Evolutionary conservation across 257 asterid genomes (phyloP).

Genomic region (Apocynum venetum): DNA sequence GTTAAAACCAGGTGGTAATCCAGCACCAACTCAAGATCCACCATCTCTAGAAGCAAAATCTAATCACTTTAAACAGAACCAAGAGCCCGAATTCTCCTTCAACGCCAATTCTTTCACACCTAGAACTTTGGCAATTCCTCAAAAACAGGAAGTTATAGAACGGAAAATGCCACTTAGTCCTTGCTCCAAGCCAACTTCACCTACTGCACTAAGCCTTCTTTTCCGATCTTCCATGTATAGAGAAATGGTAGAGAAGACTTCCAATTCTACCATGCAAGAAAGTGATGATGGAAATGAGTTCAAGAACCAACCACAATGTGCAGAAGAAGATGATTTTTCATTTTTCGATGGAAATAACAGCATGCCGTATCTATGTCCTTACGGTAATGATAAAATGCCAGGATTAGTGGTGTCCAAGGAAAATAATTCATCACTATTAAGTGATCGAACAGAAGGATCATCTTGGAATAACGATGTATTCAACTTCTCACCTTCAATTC

Average conservation of each 20-base stretch:
- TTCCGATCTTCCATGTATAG: slow-evolving; percentile 65
- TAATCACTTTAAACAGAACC: slow-evolving; percentile 20
- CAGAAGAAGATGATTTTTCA: slow-evolving; percentile 17
- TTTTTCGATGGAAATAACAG: slow-evolving; percentile 23
- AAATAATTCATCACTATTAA: slow-evolving; percentile 15
- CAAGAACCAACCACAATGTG: slow-evolving; percentile 11
- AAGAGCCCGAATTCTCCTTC: slow-evolving; percentile 25
- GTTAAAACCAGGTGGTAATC: slow-evolving; percentile 42
- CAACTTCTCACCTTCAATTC: background rate
- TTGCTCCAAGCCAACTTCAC: slow-evolving; percentile 37
- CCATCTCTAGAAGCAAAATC: slow-evolving; percentile 16
- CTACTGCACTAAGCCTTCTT: slow-evolving; percentile 65
- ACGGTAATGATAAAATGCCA: slow-evolving; percentile 13
- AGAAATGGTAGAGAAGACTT: slow-evolving; percentile 56
- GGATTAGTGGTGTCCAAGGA: slow-evolving; percentile 23
- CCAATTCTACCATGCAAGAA: slow-evolving; percentile 14
- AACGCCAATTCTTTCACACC: slow-evolving; percentile 24
- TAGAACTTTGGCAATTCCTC: slow-evolving; percentile 23
- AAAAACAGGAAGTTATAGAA: slow-evolving; percentile 54
- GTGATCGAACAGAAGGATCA: slow-evolving; percentile 18
- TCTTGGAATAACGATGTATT: slow-evolving; percentile 27
- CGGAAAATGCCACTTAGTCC: slow-evolving; percentile 58
- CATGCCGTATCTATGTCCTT: slow-evolving; percentile 16
- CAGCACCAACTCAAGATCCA: slow-evolving; percentile 21
- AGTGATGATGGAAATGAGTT: slow-evolving; percentile 2